phyloP scores from a whole-genome alignment of 1,284 basidiomycete genomes.

The Leccinum subrobustum region DNA sequence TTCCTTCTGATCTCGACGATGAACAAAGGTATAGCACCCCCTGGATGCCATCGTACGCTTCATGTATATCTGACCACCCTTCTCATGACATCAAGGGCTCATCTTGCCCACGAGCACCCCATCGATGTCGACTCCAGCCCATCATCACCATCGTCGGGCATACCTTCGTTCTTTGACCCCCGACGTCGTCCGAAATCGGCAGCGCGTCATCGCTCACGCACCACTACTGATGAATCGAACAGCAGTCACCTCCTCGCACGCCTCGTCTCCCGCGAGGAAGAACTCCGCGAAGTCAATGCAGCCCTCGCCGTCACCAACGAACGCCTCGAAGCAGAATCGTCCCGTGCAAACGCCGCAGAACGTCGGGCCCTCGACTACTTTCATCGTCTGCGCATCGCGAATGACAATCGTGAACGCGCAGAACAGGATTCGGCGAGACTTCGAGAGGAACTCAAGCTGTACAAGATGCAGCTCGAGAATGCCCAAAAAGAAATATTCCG shows the following conservation, averaged over 20 bases:
- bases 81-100: constrained; percentile 15
- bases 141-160: constrained; percentile 28
- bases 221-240: constrained; percentile 29
- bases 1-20: constrained; percentile 30
- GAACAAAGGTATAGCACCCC: constrained; percentile 26
- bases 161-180: constrained; percentile 19
- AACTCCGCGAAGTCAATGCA: constrained; percentile 39
- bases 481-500: constrained; percentile 48
- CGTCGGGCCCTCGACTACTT: constrained; percentile 45
- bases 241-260: constrained; percentile 36
- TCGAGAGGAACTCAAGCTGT: constrained; percentile 44
- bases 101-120: constrained; percentile 30
- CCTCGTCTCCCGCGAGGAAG: constrained; percentile 40
- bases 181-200: constrained; percentile 28
- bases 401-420: constrained; percentile 41
- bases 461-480: constrained; percentile 46
- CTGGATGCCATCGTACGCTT: not conserved
- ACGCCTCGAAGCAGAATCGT: constrained; percentile 44
- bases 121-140: constrained; percentile 31
- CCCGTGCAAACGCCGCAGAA: constrained; percentile 46
- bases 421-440: constrained; percentile 42
- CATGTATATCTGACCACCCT: not conserved
- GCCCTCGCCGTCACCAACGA: constrained; percentile 38
- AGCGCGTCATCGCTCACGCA: constrained; percentile 26
- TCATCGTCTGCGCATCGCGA: constrained; percentile 39